These are phyloP conservation scores for Omphalotus guepiniiformis DNA, from an alignment of 768 basidiomycete genomes.

Conservation along the genomic window DNA sequence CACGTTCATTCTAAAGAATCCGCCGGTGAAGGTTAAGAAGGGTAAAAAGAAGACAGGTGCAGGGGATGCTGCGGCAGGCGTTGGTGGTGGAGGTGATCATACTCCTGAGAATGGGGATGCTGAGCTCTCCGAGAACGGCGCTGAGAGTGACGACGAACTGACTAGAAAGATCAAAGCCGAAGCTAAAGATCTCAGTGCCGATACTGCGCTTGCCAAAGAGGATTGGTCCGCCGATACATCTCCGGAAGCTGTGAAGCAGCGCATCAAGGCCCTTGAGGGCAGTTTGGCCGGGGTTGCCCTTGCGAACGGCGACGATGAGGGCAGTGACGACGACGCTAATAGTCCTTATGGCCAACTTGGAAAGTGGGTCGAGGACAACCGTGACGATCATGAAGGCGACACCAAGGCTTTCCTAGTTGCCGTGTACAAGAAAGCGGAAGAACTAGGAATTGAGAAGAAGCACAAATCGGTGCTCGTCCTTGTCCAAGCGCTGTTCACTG, in stretches of 20 bases:
- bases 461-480: slow-evolving; percentile 85
- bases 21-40: slow-evolving; percentile 85
- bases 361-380: slow-evolving; percentile 78
- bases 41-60: slow-evolving; percentile 52
- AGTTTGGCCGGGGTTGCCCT: slow-evolving; percentile 49
- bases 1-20: slow-evolving; percentile 97
- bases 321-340: slow-evolving; percentile 81
- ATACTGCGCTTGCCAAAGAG: slow-evolving; percentile 59
- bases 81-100: slow-evolving; percentile 40
- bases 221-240: slow-evolving; percentile 95
- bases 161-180: slow-evolving; percentile 91
- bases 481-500: slow-evolving; percentile 79
- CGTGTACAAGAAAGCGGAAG: slow-evolving; percentile 86
- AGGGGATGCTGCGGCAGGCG: slow-evolving; percentile 44
- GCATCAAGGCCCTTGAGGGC: slow-evolving; percentile 66
- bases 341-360: slow-evolving; percentile 85
- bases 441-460: slow-evolving; percentile 90
- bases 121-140: slow-evolving; percentile 45
- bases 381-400: slow-evolving; percentile 37
- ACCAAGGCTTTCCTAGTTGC: slow-evolving; percentile 54
- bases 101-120: slow-evolving; percentile 36
- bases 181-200: slow-evolving; percentile 67
- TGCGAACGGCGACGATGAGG: slow-evolving; percentile 61
- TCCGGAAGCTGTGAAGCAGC: slow-evolving; percentile 80
- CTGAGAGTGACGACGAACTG: slow-evolving; percentile 83